phyloP scores from a whole-genome alignment of 371 early-diverging fungal species.

The Mortierella sp. region DNA sequence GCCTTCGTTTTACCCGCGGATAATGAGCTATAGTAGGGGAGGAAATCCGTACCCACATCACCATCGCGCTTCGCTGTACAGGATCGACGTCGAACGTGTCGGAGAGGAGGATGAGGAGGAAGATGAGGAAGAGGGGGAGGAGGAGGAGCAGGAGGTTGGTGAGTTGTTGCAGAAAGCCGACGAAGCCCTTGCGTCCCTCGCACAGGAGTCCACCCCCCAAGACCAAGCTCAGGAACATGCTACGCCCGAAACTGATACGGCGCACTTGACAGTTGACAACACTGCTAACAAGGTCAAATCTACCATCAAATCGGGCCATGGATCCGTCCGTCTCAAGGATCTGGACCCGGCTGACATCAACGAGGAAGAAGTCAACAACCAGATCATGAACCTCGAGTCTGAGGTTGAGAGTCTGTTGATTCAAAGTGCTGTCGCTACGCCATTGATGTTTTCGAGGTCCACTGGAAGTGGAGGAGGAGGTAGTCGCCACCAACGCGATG shows the following conservation, averaged over 20 bases:
- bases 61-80: conserved; percentile 50
- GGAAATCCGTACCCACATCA: conserved; percentile 36
- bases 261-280: not conserved
- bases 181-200: not conserved
- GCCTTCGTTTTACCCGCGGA: conserved; percentile 26
- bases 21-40: conserved; percentile 13
- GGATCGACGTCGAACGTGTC: conserved; percentile 53
- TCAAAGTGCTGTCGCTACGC: conserved; percentile 25
- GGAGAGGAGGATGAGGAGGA: conserved; percentile 57
- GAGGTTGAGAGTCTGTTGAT: conserved; percentile 46
- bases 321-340: conserved; percentile 31
- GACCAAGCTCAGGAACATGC: not conserved
- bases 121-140: conserved; percentile 23
- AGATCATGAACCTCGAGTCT: conserved; percentile 52
- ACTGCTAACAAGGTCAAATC: not conserved
- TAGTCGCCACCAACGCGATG: conserved; percentile 6
- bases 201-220: not conserved
- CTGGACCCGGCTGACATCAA: conserved; percentile 36
- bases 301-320: conserved; percentile 22
- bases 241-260: not conserved
- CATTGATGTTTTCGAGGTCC: conserved; percentile 25
- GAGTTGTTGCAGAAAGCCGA: not conserved
- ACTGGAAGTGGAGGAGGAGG: not conserved
- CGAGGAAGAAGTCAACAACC: conserved; percentile 41
- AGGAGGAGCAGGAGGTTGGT: not conserved